phyloP scores from a whole-genome alignment of 2,329 filamentous ascomycete genomes.

The Whalleya microplaca region DNA sequence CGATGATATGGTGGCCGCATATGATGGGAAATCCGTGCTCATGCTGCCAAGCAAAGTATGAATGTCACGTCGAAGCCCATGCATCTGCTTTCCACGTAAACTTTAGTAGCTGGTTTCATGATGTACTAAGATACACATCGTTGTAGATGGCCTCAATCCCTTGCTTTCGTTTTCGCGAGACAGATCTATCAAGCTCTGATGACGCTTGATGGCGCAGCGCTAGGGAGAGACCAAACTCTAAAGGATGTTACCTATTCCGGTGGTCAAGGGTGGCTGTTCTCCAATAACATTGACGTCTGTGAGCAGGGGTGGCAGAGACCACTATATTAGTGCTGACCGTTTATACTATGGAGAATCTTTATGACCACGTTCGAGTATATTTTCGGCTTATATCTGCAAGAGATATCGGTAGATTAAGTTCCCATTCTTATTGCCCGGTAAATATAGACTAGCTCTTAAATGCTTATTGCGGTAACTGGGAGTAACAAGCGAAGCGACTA shows the following conservation, averaged over 20 bases:
- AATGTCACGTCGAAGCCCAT: neutral
- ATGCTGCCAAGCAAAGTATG: neutral
- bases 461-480: neutral
- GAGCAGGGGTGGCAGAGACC: constrained; percentile 17
- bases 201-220: neutral
- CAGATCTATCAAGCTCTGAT: neutral
- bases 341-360: constrained; percentile 9
- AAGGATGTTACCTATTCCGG: constrained; percentile 23
- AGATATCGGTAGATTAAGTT: neutral
- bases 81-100: too few relatives aligned
- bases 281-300: constrained; percentile 22
- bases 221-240: constrained; percentile 5
- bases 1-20: neutral
- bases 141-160: neutral
- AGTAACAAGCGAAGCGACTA: neutral
- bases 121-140: neutral
- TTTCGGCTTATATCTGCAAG: neutral
- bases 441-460: neutral
- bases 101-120: neutral
- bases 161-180: neutral
- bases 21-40: neutral
- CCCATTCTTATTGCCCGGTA: neutral
- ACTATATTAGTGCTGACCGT: neutral
- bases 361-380: neutral
- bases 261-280: constrained; percentile 20